Evolutionary conservation across 495 filamentous ascomycete species (phyloP), one percentile per base, ranked within the genome.

Genomic region (Cenococcum geophilum): DNA sequence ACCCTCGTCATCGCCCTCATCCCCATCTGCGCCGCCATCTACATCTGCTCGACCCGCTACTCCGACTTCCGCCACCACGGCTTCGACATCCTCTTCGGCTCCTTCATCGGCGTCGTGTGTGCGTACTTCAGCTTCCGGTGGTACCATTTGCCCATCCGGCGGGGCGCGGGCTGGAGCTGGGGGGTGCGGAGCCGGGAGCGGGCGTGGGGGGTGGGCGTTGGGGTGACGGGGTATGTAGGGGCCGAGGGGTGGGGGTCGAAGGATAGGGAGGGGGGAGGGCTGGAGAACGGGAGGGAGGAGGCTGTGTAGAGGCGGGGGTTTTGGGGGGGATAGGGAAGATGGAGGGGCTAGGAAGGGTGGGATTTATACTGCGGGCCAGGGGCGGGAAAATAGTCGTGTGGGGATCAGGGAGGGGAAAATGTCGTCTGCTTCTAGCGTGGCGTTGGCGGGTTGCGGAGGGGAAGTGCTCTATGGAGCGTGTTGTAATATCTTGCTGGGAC

Each of bases 51-150:
- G 8, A 85, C 86, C 11, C 79, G 86, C 9, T 89, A 79, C 76
- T 80, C 79, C 21, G 79, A 89, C 60, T 86, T 76, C 65, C 74
- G 80, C 6, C 86, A 89, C 60, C 79, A 83, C 42, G 83, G 79
- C 4, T 83, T 86, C 55, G 86, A 89, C 62, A 78, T 88, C 55
- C 70, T 89, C 2, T 80, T 75, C 60, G 86, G 86, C 1, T 72
- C 78, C 1, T 52, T 79, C 5, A 73, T 88, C 57, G 86, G 86
- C 0, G 74, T 84, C 4, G 63, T 76, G 18, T 78, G 76, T 52
- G 80, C 83, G 6, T 83, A 74, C 60, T 71, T 86, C 32, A 77
- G 76, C 0, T 87, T 87, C 72, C 73, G 80, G 8, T 82, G 83
- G 78, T 89, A 87, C 59, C 75, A 76, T 55, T 58, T 73, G 37